A percentile compares a stretch with the other conserved stretches of the same genome.
phyloP scores from a whole-genome alignment of 805 yeast genomes.

The Ascoidea tarda region DNA sequence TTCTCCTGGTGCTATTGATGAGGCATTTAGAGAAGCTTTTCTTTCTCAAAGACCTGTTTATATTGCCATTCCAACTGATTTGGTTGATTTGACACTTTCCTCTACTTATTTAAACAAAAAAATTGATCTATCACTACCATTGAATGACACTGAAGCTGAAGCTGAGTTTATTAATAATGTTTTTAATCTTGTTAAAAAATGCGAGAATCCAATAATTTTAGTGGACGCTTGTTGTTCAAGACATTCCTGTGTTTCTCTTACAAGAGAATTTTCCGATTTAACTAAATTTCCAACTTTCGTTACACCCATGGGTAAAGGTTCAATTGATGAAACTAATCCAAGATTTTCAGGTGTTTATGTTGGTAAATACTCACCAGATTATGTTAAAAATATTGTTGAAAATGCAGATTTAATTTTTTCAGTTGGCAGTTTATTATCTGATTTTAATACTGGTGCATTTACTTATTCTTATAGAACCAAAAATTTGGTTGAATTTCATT shows the following conservation, averaged over 20 bases:
- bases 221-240: slow-evolving; percentile 83
- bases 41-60: slow-evolving; percentile 70
- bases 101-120: slow-evolving; percentile 44
- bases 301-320: slow-evolving; percentile 86
- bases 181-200: slow-evolving; percentile 34
- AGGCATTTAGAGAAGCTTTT: slow-evolving; percentile 59
- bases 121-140: slow-evolving; percentile 38
- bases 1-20: slow-evolving; percentile 63
- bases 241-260: slow-evolving; percentile 56
- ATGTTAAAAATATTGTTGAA: slow-evolving; percentile 60
- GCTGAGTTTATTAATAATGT: slow-evolving; percentile 44
- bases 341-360: slow-evolving; percentile 79
- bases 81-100: slow-evolving; percentile 47
- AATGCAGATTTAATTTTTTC: slow-evolving; percentile 62
- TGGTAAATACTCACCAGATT: slow-evolving; percentile 66
- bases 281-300: slow-evolving; percentile 75
- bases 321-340: slow-evolving; percentile 56
- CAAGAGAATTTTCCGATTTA: slow-evolving; percentile 41
- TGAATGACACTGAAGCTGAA: slow-evolving; percentile 49
- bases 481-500: slow-evolving; percentile 40
- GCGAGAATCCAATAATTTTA: slow-evolving; percentile 59
- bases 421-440: slow-evolving; percentile 74
- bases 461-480: slow-evolving; percentile 39
- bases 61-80: slow-evolving; percentile 71
- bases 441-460: slow-evolving; percentile 81